Evolutionary conservation across 768 basidiomycete species (phyloP), one percentile per base, ranked within the genome.

Genomic region (Russula sp.): DNA sequence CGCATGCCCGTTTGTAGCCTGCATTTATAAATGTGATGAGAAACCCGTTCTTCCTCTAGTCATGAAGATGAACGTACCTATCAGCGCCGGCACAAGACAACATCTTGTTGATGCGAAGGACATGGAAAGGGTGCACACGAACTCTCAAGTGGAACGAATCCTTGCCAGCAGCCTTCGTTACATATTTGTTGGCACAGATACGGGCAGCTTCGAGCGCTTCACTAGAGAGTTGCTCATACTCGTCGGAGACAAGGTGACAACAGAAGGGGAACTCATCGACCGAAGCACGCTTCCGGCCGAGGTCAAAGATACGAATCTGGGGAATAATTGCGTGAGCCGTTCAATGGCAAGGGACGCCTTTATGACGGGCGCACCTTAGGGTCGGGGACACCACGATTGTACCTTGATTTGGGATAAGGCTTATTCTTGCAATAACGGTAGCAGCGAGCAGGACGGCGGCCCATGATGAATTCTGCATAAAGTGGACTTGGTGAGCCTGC

Each of bases 401-500:
- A 96, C 72, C 93, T 78, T 57, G 87, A 90, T 78, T 93, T 95
- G 61, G 91, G 93, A 80, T 90, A 95, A 29, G 96, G 94, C 85
- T 98, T 98, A 85, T 95, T 96, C 81, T 98, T 98, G 85, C 94
- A 98, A 81, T 98, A 98, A 69, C 94, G 88, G 81, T 96, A 96
- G 85, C 93, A 97, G 71, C 91, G 88, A 78, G 94, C 93, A 66
- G 94, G 93, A 81, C 93, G 91, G 75, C 93, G 92, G 83, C 94
- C 94, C 94, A 97, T 97, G 54, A 35, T 53, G 29, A 29, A 53
- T 59, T 63, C 58, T 59, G 42, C 4, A 49, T 39, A 3, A 54
- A 22, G 25, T 34, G 13, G 47, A 16, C 18, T 53, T 22, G 29
- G 60, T 61, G 14, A 50, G 29, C 35, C n/a, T n/a, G 38, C 18